A percentile compares a stretch with the other conserved stretches of the same genome.
phyloP scores from a whole-genome alignment of 2,329 filamentous ascomycete species.

The Aureobasidium sp. region DNA sequence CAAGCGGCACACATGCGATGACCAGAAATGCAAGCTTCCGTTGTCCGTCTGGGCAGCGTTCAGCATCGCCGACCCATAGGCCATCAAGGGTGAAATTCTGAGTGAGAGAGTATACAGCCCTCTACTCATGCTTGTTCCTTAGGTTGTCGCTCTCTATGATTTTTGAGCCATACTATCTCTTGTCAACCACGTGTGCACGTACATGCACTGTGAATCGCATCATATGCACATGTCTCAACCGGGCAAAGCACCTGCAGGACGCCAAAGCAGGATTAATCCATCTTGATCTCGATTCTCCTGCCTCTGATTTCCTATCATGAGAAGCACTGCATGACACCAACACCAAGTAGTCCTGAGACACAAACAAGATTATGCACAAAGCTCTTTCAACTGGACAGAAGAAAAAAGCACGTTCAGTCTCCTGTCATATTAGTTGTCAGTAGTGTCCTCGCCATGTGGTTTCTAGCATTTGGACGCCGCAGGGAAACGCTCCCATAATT shows the following conservation, averaged over 20 bases:
- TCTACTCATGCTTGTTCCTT: too few species aligned
- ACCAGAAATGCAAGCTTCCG: background rate
- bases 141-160: background rate
- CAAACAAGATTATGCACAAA: slow-evolving; percentile 6
- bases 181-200: background rate
- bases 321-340: background rate
- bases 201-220: background rate
- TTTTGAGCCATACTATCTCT: background rate
- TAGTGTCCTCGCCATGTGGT: slow-evolving; percentile 7
- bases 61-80: background rate
- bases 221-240: background rate
- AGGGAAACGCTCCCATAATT: background rate
- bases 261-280: background rate
- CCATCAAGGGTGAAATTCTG: background rate
- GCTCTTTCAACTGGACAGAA: background rate
- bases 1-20: background rate
- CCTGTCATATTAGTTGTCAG: background rate
- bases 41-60: background rate
- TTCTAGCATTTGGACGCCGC: background rate
- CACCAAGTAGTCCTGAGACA: background rate
- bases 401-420: background rate
- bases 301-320: background rate
- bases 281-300: background rate
- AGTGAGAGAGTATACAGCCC: background rate
- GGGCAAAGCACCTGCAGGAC: background rate